A percentile compares a stretch with the other conserved stretches of the same genome.
Conservation (phyloP, 768 basidiomycete genomes). For the Suillus subluteus region DNA sequence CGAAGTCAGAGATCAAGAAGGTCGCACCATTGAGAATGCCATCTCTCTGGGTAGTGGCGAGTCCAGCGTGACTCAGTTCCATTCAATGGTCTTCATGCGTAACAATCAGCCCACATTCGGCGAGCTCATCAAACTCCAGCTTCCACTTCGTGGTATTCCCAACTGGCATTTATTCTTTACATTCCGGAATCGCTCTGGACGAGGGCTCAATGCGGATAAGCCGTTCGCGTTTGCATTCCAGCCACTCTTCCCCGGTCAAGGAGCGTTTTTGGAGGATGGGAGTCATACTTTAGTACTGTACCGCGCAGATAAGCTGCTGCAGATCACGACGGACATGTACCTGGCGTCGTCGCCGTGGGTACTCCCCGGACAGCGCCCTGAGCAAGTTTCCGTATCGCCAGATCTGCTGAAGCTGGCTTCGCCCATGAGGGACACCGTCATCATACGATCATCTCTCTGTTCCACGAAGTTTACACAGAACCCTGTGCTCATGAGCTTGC, state of each 20-base stretch:
- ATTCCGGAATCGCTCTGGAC: slow-evolving; percentile 74
- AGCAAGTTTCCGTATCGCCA: slow-evolving; percentile 58
- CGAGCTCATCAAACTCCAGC: slow-evolving; percentile 86
- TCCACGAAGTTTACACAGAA: slow-evolving; percentile 95
- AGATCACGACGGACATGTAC: slow-evolving; percentile 71
- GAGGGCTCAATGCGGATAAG: slow-evolving; percentile 55
- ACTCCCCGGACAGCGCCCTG: slow-evolving; percentile 56
- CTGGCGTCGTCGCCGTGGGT: slow-evolving; percentile 68
- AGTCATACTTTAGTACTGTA: slow-evolving; percentile 86
- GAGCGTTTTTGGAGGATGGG: slow-evolving; percentile 87
- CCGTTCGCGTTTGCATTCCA: slow-evolving; percentile 94
- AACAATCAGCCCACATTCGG: slow-evolving; percentile 91
- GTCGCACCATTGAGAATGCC: slow-evolving; percentile 65
- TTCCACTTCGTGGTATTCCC: slow-evolving; percentile 68
- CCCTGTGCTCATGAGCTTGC: slow-evolving; percentile 73
- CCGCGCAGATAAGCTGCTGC: slow-evolving; percentile 70
- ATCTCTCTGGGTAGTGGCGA: slow-evolving; percentile 89
- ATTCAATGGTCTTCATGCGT: slow-evolving; percentile 89
- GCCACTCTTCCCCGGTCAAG: slow-evolving; percentile 77
- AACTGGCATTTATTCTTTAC: slow-evolving; percentile 95
- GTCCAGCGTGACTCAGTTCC: slow-evolving; percentile 74
- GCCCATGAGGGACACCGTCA: slow-evolving; percentile 75
- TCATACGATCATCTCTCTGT: slow-evolving; percentile 86
- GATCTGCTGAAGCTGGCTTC: slow-evolving; percentile 69
- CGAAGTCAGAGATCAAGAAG: slow-evolving; percentile 82